Percentiles rank a stretch among this genome's conserved stretches.
Evolutionary conservation across 2,329 filamentous ascomycete species (phyloP).

Genomic region (Cordyceps tenuipes): DNA sequence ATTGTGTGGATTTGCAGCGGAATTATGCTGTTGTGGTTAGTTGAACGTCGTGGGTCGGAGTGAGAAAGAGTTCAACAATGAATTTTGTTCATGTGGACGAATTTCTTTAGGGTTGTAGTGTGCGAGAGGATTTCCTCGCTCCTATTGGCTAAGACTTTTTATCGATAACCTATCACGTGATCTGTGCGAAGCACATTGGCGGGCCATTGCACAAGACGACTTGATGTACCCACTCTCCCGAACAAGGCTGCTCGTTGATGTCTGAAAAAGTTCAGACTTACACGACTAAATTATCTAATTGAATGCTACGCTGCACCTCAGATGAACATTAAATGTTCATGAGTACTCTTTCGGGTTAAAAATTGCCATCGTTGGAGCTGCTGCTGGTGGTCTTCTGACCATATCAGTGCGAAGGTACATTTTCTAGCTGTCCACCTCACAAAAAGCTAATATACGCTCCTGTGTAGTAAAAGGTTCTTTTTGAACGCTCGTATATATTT

Average conservation of each 20-base stretch:
- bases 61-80: not conserved
- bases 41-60: conserved; percentile 15
- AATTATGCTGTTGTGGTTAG: conserved; percentile 18
- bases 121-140: not conserved
- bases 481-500: not conserved
- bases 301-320: too few species aligned
- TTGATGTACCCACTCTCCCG: not conserved
- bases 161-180: conserved; percentile 13
- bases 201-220: too few species aligned
- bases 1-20: conserved; percentile 24
- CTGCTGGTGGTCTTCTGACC: not conserved
- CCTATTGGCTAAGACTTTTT: not conserved
- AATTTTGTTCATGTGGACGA: conserved; percentile 17
- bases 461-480: not conserved
- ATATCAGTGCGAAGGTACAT: not conserved
- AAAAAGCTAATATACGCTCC: not conserved
- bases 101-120: conserved; percentile 21
- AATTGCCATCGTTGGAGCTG: not conserved
- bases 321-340: not conserved
- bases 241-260: too few species aligned
- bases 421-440: not conserved
- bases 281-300: not conserved
- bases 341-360: not conserved
- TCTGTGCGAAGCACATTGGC: not conserved
- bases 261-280: not conserved